phyloP scores from a whole-genome alignment of 2,329 filamentous ascomycete genomes.

The Paecilomyces sp. region DNA sequence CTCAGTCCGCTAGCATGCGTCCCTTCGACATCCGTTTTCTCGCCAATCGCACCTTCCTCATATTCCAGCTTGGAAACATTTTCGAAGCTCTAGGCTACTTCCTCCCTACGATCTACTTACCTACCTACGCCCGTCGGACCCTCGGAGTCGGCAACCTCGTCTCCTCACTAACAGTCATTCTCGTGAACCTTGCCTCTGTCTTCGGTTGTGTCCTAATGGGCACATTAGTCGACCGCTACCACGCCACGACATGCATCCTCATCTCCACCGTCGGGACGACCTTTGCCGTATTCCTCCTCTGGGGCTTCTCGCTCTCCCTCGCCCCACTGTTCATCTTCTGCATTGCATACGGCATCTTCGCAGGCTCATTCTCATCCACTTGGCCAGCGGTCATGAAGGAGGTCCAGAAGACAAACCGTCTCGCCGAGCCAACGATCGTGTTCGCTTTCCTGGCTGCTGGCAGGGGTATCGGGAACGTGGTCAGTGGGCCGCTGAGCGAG shows the following conservation, averaged over 20 bases:
- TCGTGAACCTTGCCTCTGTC: conserved; percentile 23
- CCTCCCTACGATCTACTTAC: conserved; percentile 27
- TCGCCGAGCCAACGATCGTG: conserved; percentile 41
- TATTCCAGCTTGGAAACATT: conserved; percentile 33
- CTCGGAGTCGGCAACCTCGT: conserved; percentile 13
- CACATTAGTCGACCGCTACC: conserved; percentile 34
- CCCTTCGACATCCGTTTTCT: conserved; percentile 26
- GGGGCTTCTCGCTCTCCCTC: conserved; percentile 41
- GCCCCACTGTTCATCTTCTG: conserved; percentile 34
- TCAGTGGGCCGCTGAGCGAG: conserved; percentile 46
- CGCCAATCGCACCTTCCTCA: conserved; percentile 19
- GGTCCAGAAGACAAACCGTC: conserved; percentile 26
- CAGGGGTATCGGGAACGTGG: conserved; percentile 45
- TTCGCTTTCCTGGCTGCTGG: conserved; percentile 43
- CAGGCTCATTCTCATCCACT: conserved; percentile 34
- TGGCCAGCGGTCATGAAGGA: conserved; percentile 42
- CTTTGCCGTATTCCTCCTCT: conserved; percentile 37
- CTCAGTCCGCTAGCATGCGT: conserved; percentile 10
- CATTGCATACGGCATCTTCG: conserved; percentile 40
- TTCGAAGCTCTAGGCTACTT: conserved; percentile 28
- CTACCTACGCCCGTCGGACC: conserved; percentile 17
- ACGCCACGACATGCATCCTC: conserved; percentile 34
- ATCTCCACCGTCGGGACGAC: conserved; percentile 35
- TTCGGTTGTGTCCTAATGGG: conserved; percentile 34
- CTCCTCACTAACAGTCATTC: conserved; percentile 16